These are phyloP conservation scores for Botryosphaeria dothidea DNA, from an alignment of 2,329 filamentous ascomycete genomes.

Conservation along the genomic window DNA sequence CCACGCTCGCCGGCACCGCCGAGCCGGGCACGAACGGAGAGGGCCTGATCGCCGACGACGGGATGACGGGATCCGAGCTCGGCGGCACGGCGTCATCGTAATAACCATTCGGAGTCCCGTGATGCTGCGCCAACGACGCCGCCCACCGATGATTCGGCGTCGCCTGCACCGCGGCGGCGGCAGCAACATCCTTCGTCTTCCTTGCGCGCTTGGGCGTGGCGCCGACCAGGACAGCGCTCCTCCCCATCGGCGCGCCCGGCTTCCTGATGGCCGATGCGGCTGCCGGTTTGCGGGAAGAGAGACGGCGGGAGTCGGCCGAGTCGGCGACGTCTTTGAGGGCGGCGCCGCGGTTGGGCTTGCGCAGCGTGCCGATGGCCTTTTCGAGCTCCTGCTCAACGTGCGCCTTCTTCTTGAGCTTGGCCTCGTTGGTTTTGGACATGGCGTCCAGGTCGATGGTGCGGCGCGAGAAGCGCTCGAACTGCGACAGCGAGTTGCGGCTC, in stretches of 20 bases:
- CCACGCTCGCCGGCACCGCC: slow-evolving; percentile 26
- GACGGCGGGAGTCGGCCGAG: slow-evolving; percentile 54
- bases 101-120: slow-evolving; percentile 22
- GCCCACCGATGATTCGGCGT: neutral
- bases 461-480: slow-evolving; percentile 49
- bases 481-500: slow-evolving; percentile 39
- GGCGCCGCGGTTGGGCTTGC: slow-evolving; percentile 73
- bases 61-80: slow-evolving; percentile 38
- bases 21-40: slow-evolving; percentile 30
- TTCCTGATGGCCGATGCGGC: slow-evolving; percentile 31
- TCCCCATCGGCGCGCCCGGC: slow-evolving; percentile 15
- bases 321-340: slow-evolving; percentile 68
- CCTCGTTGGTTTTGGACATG: slow-evolving; percentile 54
- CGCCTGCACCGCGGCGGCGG: slow-evolving; percentile 5
- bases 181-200: slow-evolving; percentile 34
- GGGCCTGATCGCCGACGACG: slow-evolving; percentile 41
- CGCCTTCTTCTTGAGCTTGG: slow-evolving; percentile 65
- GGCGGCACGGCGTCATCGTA: slow-evolving; percentile 21
- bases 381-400: slow-evolving; percentile 69
- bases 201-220: slow-evolving; percentile 44
- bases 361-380: slow-evolving; percentile 71
- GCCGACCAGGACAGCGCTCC: slow-evolving; percentile 38
- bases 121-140: slow-evolving; percentile 23
- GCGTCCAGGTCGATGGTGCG: slow-evolving; percentile 58
- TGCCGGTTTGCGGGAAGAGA: slow-evolving; percentile 8